Evolutionary conservation across 2,329 filamentous ascomycete genomes (phyloP).

Genomic region (Verticillium nonalfalfae): DNA sequence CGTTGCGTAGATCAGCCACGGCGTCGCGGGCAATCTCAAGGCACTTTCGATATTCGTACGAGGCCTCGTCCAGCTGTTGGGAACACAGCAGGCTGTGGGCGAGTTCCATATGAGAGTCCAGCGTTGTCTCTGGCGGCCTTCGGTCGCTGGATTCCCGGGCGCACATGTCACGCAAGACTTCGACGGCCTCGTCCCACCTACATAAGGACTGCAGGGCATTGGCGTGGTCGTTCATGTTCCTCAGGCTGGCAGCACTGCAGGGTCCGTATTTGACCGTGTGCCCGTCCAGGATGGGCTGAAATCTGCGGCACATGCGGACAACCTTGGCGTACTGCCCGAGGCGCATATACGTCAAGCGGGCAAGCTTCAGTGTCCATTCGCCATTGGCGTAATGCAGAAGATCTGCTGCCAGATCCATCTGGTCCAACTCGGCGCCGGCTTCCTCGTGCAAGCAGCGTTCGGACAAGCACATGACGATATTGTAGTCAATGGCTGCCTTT

Average conservation of each 20-base stretch:
- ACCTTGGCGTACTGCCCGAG: constrained; percentile 9
- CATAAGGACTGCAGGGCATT: constrained; percentile 7
- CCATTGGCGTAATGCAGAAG: constrained; percentile 13
- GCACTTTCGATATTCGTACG: constrained; percentile 12
- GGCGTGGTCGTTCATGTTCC: constrained; percentile 11
- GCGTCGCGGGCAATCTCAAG: constrained; percentile 9
- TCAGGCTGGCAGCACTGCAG: constrained; percentile 7
- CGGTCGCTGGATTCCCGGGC: constrained; percentile 7
- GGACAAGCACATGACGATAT: constrained; percentile 14
- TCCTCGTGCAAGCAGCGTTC: constrained; percentile 8
- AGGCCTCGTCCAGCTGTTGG: constrained; percentile 8
- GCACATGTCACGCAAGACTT: constrained; percentile 10
- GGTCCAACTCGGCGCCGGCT: constrained; percentile 7
- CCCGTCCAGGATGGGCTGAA: constrained; percentile 9
- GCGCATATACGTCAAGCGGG: constrained; percentile 8
- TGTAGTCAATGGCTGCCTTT: constrained; percentile 13
- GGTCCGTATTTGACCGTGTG: constrained; percentile 6
- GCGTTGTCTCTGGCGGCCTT: constrained; percentile 5
- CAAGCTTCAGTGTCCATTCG: constrained; percentile 13
- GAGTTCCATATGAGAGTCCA: constrained; percentile 8
- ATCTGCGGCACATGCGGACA: constrained; percentile 8
- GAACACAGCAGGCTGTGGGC: constrained; percentile 8
- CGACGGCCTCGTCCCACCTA: constrained; percentile 9
- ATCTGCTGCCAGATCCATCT: constrained; percentile 11
- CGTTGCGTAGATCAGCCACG: constrained; percentile 1